Conservation (phyloP, 2,329 filamentous ascomycete genomes). For the Penicillium psychrosexuale region DNA sequence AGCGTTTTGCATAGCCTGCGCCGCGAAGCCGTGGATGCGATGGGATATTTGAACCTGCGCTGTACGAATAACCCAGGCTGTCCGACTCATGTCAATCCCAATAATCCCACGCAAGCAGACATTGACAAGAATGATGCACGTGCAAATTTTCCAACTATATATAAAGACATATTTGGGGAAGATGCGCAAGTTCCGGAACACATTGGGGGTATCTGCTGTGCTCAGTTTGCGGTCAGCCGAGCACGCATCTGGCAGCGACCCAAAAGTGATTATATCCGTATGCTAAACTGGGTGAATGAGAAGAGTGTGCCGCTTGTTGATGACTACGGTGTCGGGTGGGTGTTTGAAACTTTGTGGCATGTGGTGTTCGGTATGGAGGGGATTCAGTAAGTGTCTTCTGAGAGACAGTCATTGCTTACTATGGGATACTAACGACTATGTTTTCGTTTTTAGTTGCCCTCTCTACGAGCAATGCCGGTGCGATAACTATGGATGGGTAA, state of each 20-base stretch:
- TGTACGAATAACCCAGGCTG: constrained; percentile 36
- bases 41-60: constrained; percentile 37
- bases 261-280: constrained; percentile 19
- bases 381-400: constrained; percentile 13
- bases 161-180: constrained; percentile 14
- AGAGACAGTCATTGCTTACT: no score
- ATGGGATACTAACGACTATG: neutral
- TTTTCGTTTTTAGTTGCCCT: neutral
- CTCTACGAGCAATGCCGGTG: constrained; percentile 6
- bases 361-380: constrained; percentile 19
- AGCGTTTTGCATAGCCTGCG: constrained; percentile 25
- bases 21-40: constrained; percentile 27
- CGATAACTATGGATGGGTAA: constrained; percentile 7
- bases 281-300: constrained; percentile 20
- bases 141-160: constrained; percentile 17
- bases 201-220: constrained; percentile 20
- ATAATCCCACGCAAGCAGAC: constrained; percentile 22
- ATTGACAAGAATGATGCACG: constrained; percentile 21
- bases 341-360: constrained; percentile 28
- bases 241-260: constrained; percentile 18
- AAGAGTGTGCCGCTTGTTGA: constrained; percentile 3
- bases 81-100: constrained; percentile 32
- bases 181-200: constrained; percentile 1
- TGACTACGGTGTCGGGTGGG: constrained; percentile 19
- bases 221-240: constrained; percentile 25